Evolutionary conservation across 1,139 yeast genomes (phyloP).

Genomic region (Suhomyces maxii): DNA sequence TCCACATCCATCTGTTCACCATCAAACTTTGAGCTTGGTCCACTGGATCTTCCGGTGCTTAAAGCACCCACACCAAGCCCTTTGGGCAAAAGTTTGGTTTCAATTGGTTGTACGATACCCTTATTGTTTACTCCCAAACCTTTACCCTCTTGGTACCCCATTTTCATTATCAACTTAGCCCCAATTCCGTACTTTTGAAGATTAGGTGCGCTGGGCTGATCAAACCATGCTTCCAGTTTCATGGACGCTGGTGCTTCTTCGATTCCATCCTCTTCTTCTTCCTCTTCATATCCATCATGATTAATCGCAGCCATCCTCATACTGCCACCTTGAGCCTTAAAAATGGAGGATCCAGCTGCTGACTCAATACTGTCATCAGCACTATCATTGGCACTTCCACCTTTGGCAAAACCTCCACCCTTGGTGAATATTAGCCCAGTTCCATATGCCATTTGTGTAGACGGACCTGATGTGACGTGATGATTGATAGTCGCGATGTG

Average conservation of each 20-base stretch:
- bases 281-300: constrained; percentile 16
- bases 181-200: constrained; percentile 72
- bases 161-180: constrained; percentile 70
- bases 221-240: constrained; percentile 5
- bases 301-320: constrained; percentile 11
- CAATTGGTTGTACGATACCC: constrained; percentile 80
- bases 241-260: not conserved
- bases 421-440: constrained; percentile 13
- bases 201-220: constrained; percentile 3
- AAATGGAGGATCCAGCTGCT: not conserved
- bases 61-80: constrained; percentile 76
- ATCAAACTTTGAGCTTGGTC: too few species aligned
- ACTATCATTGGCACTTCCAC: not conserved
- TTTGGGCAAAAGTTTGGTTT: constrained; percentile 62
- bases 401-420: not conserved
- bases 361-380: not conserved
- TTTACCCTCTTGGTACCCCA: constrained; percentile 85
- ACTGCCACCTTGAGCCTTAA: not conserved
- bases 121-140: constrained; percentile 73
- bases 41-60: constrained; percentile 23
- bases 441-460: constrained; percentile 4
- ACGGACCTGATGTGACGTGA: not conserved
- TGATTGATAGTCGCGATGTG: not conserved
- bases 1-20: constrained; percentile 13
- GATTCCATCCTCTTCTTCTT: constrained; percentile 12